Conservation (phyloP, 257 asterid species). For the Primulina eburnea region DNA sequence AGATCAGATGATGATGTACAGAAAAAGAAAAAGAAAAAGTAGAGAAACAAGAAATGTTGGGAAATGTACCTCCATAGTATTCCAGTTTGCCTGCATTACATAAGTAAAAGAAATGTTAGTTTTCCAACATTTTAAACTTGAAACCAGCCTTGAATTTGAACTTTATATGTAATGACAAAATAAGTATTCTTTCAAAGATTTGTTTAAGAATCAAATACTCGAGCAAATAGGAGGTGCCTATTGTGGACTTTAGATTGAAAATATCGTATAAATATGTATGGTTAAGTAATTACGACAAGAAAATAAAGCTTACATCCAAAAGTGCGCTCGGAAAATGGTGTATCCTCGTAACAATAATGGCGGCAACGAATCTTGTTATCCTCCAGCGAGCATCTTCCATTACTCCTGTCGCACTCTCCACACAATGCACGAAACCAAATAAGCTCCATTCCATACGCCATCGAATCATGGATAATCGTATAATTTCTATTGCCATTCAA, state of each 20-base stretch:
- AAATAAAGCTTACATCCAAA: conserved; percentile 4
- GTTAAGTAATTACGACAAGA: not conserved
- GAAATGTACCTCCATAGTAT: not conserved
- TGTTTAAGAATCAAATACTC: too few relatives aligned
- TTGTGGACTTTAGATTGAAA: too few relatives aligned
- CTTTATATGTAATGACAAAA: too few relatives aligned
- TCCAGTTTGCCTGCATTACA: not conserved
- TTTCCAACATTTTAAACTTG: too few relatives aligned
- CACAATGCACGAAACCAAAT: conserved; percentile 29
- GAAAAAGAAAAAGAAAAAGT: not conserved
- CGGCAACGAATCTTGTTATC: conserved; percentile 25
- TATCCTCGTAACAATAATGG: conserved; percentile 33
- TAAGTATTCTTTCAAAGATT: too few relatives aligned
- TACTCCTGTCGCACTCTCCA: conserved; percentile 21
- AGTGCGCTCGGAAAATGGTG: conserved; percentile 6
- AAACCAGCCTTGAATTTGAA: too few relatives aligned
- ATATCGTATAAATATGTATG: too few relatives aligned
- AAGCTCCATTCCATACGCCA: conserved; percentile 34
- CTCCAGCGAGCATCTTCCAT: conserved; percentile 23
- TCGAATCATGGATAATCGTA: conserved; percentile 28
- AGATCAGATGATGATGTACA: too few relatives aligned
- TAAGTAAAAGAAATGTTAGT: not conserved
- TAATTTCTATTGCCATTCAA: conserved; percentile 6
- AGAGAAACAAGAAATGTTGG: not conserved
- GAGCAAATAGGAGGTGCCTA: too few relatives aligned